phyloP scores from a whole-genome alignment of 352 stramenopile genomes.

The Phytophthora tubulina region DNA sequence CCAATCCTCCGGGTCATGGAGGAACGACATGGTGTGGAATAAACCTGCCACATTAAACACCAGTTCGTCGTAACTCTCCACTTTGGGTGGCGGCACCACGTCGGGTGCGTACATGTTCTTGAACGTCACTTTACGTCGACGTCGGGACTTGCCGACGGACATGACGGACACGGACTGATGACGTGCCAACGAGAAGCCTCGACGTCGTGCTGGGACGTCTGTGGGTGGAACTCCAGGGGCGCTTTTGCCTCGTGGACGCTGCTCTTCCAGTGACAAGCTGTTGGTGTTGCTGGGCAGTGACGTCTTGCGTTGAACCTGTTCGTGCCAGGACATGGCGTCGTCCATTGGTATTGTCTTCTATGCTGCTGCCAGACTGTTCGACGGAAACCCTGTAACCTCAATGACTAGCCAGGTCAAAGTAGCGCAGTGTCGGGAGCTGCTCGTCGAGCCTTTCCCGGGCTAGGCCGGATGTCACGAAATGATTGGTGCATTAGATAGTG shows the following conservation, averaged over 20 bases:
- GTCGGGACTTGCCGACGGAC: slow-evolving; percentile 30
- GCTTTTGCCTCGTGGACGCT: slow-evolving; percentile 34
- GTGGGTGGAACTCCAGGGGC: slow-evolving; percentile 1
- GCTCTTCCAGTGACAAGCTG: slow-evolving; percentile 5
- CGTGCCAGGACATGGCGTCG: slow-evolving; percentile 35
- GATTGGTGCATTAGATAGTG: slow-evolving; percentile 9
- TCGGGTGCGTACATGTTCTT: slow-evolving; percentile 55
- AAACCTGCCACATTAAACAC: slow-evolving; percentile 66
- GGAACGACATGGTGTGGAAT: slow-evolving; percentile 65
- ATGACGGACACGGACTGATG: slow-evolving; percentile 32
- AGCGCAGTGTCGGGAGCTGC: background rate
- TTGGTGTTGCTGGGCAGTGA: slow-evolving; percentile 21
- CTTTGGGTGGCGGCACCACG: slow-evolving; percentile 41
- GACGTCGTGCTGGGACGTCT: slow-evolving; percentile 15
- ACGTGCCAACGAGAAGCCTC: slow-evolving; percentile 33
- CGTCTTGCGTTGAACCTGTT: slow-evolving; percentile 43
- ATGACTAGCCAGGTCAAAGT: slow-evolving; percentile 4
- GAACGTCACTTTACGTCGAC: slow-evolving; percentile 59
- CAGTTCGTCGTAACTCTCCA: slow-evolving; percentile 68
- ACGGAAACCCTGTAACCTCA: slow-evolving; percentile 22
- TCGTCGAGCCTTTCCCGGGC: slow-evolving; percentile 14
- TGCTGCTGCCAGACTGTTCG: slow-evolving; percentile 28
- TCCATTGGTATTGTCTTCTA: slow-evolving; percentile 19
- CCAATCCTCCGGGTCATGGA: slow-evolving; percentile 58
- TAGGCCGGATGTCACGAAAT: background rate